phyloP scores from a whole-genome alignment of 1,284 basidiomycete genomes.

The Phlebopus sp. region DNA sequence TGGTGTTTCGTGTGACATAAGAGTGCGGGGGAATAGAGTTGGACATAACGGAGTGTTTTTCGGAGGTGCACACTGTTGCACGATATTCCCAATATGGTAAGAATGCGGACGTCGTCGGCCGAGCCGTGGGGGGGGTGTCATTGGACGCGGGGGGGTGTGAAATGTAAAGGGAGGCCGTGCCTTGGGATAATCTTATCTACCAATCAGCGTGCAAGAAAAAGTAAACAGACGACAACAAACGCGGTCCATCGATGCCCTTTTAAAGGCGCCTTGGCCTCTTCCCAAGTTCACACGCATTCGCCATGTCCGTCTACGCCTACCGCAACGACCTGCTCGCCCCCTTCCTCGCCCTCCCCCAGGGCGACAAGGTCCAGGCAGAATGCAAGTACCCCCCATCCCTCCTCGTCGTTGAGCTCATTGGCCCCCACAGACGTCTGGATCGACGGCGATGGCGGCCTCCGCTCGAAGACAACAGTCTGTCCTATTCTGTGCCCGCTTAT shows the following conservation, averaged over 20 bases:
- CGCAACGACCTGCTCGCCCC: constrained; percentile 83
- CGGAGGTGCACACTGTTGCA: background rate
- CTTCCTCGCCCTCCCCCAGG: constrained; percentile 84
- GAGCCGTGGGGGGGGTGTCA: background rate
- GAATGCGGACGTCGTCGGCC: background rate
- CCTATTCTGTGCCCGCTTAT: constrained; percentile 4
- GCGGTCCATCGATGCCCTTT: constrained; percentile 5
- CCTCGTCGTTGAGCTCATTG: constrained; percentile 16
- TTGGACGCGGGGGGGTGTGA: background rate
- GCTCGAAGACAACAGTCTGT: constrained; percentile 88
- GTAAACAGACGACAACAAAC: constrained; percentile 28
- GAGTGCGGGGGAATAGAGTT: constrained; percentile 19
- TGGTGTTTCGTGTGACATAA: too few relatives aligned
- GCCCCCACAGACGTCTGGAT: constrained; percentile 82
- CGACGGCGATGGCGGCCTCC: constrained; percentile 88
- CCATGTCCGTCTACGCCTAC: constrained; percentile 41
- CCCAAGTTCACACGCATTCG: background rate
- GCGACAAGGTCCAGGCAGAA: constrained; percentile 88
- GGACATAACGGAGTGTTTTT: background rate
- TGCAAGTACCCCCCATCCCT: constrained; percentile 52
- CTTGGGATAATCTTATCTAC: constrained; percentile 26
- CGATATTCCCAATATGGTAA: too few relatives aligned
- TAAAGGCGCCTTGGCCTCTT: constrained; percentile 15
- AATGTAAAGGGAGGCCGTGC: too few relatives aligned
- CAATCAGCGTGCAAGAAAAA: constrained; percentile 22